phyloP scores from a whole-genome alignment of 345 rosid species.

The Bruguiera sexangula region DNA sequence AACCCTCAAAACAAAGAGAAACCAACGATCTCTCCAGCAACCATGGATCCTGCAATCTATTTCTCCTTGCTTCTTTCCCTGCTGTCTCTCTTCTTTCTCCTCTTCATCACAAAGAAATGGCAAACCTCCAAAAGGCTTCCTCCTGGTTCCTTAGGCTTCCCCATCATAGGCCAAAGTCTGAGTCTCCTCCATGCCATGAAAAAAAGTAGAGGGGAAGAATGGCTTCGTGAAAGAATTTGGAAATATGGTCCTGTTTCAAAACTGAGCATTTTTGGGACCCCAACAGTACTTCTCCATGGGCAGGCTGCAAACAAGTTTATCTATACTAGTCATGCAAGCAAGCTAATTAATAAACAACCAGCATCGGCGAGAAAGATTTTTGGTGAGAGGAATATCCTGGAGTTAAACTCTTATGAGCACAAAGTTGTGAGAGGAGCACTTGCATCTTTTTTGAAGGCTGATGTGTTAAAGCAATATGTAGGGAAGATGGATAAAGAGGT shows the following conservation, averaged over 20 bases:
- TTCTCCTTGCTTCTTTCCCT: conserved; percentile 15
- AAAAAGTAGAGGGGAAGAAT: conserved; percentile 22
- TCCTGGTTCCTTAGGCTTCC: conserved; percentile 40
- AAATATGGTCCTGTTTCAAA: conserved; percentile 44
- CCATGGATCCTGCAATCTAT: neutral
- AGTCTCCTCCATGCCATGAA: conserved; percentile 28
- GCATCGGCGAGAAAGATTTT: conserved; percentile 15
- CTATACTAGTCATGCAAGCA: conserved; percentile 13
- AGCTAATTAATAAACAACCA: conserved; percentile 15
- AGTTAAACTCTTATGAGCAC: conserved; percentile 31
- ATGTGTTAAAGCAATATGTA: conserved; percentile 26
- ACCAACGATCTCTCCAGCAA: too few species aligned
- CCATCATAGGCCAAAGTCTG: conserved; percentile 40
- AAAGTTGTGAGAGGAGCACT: conserved; percentile 31
- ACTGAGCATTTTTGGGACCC: conserved; percentile 28
- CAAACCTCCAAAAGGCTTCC: conserved; percentile 26
- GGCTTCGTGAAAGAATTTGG: conserved; percentile 27
- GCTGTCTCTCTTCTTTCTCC: conserved; percentile 17
- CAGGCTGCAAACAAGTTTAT: conserved; percentile 39
- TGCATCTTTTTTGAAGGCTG: conserved; percentile 32
- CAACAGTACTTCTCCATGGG: conserved; percentile 29
- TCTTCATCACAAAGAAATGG: conserved; percentile 4
- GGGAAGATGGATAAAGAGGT: conserved; percentile 35
- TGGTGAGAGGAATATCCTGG: conserved; percentile 28
- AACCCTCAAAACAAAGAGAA: too few species aligned